Conservation (phyloP, 768 basidiomycete species). For the Porphyrellus cyaneotinctus region DNA sequence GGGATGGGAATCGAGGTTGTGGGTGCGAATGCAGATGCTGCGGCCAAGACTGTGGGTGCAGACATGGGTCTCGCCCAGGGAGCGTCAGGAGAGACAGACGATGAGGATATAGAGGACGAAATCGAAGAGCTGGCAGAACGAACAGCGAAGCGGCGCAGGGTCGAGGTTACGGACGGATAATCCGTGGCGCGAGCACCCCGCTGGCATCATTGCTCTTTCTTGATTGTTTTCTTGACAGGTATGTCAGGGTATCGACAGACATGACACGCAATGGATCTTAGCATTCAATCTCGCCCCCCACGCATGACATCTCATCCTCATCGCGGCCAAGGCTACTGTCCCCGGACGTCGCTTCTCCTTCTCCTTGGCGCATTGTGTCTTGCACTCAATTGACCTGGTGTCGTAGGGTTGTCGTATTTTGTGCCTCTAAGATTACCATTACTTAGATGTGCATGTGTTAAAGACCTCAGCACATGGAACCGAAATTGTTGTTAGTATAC, state of each 20-base stretch:
- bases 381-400: no score
- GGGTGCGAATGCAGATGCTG: no score
- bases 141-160: slow-evolving; percentile 13
- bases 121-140: slow-evolving; percentile 6
- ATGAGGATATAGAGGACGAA: not conserved
- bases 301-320: no score
- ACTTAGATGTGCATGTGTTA: no score
- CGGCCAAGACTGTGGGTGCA: not conserved
- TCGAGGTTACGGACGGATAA: slow-evolving; percentile 7
- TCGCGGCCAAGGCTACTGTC: no score
- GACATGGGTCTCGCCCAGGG: not conserved
- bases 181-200: not conserved
- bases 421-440: no score
- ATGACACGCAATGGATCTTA: not conserved
- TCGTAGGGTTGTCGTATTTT: no score
- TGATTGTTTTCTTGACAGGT: not conserved
- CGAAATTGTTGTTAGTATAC: no score
- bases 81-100: not conserved
- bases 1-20: not conserved
- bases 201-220: not conserved
- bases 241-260: not conserved
- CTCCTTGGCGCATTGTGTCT: no score
- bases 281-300: no score
- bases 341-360: no score
- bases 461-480: no score